Conservation (phyloP, 208 protist species). For the Trypanosomatidae sp. region DNA sequence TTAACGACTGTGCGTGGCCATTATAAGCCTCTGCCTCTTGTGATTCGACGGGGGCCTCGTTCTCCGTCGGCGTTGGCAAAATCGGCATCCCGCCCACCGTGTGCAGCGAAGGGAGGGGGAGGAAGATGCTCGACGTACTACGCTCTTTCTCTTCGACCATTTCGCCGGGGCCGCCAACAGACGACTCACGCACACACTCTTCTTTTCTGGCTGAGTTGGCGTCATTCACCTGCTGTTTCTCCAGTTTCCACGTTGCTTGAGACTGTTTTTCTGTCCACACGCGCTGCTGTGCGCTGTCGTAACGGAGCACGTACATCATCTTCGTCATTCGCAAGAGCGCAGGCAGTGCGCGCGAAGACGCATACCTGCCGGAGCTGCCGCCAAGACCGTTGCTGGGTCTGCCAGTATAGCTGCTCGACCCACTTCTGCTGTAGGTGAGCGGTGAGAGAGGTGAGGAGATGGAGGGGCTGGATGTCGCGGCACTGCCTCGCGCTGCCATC, state of each 20-base stretch:
- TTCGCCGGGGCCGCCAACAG: background rate
- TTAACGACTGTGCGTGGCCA: background rate
- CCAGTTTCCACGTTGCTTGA: background rate
- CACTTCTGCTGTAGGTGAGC: background rate
- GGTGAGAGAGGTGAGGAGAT: background rate
- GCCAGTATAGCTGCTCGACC: background rate
- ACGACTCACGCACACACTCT: background rate
- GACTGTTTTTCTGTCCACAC: slow-evolving; percentile 11
- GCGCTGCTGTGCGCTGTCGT: slow-evolving; percentile 9
- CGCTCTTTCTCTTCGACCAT: background rate
- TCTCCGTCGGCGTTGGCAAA: background rate
- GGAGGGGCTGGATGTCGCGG: background rate
- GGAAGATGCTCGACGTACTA: background rate
- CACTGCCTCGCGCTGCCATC: background rate
- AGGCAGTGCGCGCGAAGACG: background rate
- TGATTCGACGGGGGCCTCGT: background rate
- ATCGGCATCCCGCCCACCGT: background rate
- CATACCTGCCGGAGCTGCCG: background rate
- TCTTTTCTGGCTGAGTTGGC: background rate
- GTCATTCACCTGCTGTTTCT: background rate
- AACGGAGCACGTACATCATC: slow-evolving; percentile 4
- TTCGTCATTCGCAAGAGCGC: background rate
- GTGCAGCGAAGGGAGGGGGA: slow-evolving; percentile 6
- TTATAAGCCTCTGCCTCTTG: background rate
- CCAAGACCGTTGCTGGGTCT: background rate